phyloP scores from a whole-genome alignment of 768 basidiomycete genomes.

The Suillus spraguei region DNA sequence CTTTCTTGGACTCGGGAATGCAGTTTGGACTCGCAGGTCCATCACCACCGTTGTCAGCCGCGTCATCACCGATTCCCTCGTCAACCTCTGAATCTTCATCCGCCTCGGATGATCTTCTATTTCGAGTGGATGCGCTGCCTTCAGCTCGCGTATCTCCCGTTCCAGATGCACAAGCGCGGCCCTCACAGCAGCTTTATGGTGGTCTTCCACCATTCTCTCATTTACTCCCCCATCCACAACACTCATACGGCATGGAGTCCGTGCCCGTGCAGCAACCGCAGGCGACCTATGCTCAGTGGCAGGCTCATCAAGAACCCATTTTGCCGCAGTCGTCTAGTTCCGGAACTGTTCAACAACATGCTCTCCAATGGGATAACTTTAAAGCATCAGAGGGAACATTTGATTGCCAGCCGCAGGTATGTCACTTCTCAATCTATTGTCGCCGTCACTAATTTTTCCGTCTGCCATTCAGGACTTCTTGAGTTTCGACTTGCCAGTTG shows the following conservation, averaged over 20 bases:
- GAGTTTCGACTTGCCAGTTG: slow-evolving; percentile 19
- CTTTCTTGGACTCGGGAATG: slow-evolving; percentile 29
- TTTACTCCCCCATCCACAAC: slow-evolving; percentile 16
- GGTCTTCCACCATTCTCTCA: slow-evolving; percentile 5
- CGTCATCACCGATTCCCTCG: slow-evolving; percentile 45
- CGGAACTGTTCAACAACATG: not conserved
- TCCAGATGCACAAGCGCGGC: slow-evolving; percentile 21
- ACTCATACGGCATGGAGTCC: slow-evolving; percentile 14
- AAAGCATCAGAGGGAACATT: slow-evolving; percentile 4
- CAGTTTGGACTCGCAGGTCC: slow-evolving; percentile 42
- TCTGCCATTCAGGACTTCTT: slow-evolving; percentile 14
- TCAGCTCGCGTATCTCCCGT: slow-evolving; percentile 15
- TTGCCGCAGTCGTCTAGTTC: slow-evolving; percentile 8
- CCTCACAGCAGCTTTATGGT: slow-evolving; percentile 14
- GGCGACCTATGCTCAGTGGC: slow-evolving; percentile 4
- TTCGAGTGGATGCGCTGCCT: slow-evolving; percentile 17
- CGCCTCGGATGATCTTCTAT: slow-evolving; percentile 15
- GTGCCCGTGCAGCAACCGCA: slow-evolving; percentile 13
- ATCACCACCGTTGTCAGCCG: slow-evolving; percentile 56
- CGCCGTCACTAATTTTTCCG: not conserved
- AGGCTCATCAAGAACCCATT: slow-evolving; percentile 6
- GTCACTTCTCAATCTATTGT: slow-evolving; percentile 6
- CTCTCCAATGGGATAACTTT: slow-evolving; percentile 18
- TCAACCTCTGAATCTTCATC: slow-evolving; percentile 19
- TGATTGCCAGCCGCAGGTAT: slow-evolving; percentile 18